Evolutionary conservation across 164 flowering plant species (phyloP).

Genomic region (Vitis amurensis): DNA sequence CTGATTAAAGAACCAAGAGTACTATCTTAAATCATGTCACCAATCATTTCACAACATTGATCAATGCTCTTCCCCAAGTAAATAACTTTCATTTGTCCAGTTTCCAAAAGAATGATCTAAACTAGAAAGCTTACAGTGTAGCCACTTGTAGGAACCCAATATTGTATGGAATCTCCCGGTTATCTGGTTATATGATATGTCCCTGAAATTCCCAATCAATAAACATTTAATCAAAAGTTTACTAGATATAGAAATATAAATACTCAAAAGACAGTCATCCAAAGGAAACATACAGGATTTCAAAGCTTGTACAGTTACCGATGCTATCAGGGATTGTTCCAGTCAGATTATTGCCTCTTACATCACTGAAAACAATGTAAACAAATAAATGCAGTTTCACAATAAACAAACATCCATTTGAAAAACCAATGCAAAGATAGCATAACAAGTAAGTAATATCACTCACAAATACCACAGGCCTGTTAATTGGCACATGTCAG

Average conservation of each 20-base stretch:
- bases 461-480: constrained; percentile 97
- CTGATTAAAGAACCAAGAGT: constrained; percentile 24
- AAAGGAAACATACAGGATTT: constrained; percentile 65
- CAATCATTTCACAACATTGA: neutral
- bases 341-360: constrained; percentile 79
- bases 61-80: neutral
- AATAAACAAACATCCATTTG: neutral
- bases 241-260: neutral
- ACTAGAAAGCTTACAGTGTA: constrained; percentile 56
- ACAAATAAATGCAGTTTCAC: neutral
- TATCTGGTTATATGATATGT: constrained; percentile 87
- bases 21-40: too few relatives aligned
- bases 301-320: constrained; percentile 95
- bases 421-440: neutral
- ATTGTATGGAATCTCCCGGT: constrained; percentile 92
- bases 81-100: neutral
- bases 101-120: neutral
- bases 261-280: neutral
- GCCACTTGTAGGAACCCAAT: constrained; percentile 97
- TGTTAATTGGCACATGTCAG: constrained; percentile 93
- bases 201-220: constrained; percentile 41
- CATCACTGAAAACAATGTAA: constrained; percentile 54
- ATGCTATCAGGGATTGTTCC: constrained; percentile 85
- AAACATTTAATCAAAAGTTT: neutral
- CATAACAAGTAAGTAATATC: neutral